Evolutionary conservation across 2,329 filamentous ascomycete genomes (phyloP), one percentile per base, ranked within the genome.

Genomic region (Cercospora sp.): DNA sequence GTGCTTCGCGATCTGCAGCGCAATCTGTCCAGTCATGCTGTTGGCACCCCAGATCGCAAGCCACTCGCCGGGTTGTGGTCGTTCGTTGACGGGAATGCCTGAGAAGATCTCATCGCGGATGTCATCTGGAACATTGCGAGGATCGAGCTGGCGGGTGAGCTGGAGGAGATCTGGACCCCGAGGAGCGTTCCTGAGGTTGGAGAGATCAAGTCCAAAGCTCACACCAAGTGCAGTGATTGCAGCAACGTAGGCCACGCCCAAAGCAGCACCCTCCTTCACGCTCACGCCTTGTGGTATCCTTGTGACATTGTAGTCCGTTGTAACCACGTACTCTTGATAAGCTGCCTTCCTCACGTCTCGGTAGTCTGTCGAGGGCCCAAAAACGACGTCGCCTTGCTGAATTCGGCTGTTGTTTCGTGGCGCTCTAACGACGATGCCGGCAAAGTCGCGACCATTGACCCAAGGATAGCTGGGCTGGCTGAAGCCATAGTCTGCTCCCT

Each of bases 1-100:
- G 0, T 91, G 81, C 48, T 88, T 87, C 0, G 90, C 90, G 1
- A 93, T 83, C 73, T 93, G 91, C 3, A 90, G 83, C 0, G 86
- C 83, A 6, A 91, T 82, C 70, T 88, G 86, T 0, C 90, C 91
- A 1, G 89, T 91, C 0, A 89, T 91, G 0, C 89, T 90, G 1
- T 89, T 92, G 83, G 87, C 91, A 66, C 91, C 91, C 90, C 91
- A 93, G 58, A 93, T 87, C 1, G 87, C 88, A 45, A 93, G 79
- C 86, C 89, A 93, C 68, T 93, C 90, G 0, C 89, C 90, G 0
- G 79, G 72, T 51, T 81, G 81, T 0, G 88, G 85, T 8, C 88
- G 81, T 69, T 91, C 88, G 0, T 77, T 73, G 1, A 80, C 74
- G 0, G 75, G 71, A 5, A 90, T 86, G 0, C 84, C 83, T 0